Base-by-base conservation (phyloP, 768 basidiomycete species). In the Porphyrellus cyaneotinctus region DNA sequence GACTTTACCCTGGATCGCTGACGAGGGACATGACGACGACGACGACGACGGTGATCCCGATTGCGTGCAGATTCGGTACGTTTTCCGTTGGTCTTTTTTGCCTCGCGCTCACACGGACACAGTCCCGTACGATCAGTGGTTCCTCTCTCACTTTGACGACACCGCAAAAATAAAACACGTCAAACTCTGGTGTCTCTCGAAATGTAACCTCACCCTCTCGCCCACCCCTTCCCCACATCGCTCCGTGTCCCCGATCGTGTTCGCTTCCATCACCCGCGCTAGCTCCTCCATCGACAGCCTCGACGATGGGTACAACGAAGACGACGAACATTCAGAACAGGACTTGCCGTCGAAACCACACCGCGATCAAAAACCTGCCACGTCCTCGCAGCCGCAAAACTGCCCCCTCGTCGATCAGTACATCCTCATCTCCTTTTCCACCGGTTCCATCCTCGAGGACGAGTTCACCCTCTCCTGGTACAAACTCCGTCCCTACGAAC, bases 61-160 rank as follows among this genome's bases (percentile, higher is more conserved):
- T 83, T 30, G 77, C 79, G 2, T 84, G 82, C 64, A 74, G 82
- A 65, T 79, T 80, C 62, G 73, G 83, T 85, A 58, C 56, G 80
- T 69, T 6, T 42, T 54, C 49, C 50, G 9, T 28, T n/a, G n/a
- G n/a, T n/a, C n/a, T n/a, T n/a, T n/a, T n/a, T n/a, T n/a, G n/a
- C n/a, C n/a, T n/a, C n/a, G n/a, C n/a, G n/a, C n/a, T n/a, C n/a
- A n/a, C n/a, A n/a, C n/a, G n/a, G n/a, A n/a, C n/a, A 15, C 54
- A 84, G 87, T 89, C 22, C 79, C 83, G 0, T 79, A 82, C 58
- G 88, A 90, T 66, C 86, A 87, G 69, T 90, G 87, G 87, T 71
- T 88, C 42, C 71, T 83, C n/a, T 87, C 87, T 13, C 84, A 85
- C 62, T 63, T 86, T 62, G 78, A 83, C 53, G 73, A 80, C 4